Evolutionary conservation across 177 flowering plant genomes (phyloP), one percentile per base, ranked within the genome.

Genomic region (Vitis hybrid): DNA sequence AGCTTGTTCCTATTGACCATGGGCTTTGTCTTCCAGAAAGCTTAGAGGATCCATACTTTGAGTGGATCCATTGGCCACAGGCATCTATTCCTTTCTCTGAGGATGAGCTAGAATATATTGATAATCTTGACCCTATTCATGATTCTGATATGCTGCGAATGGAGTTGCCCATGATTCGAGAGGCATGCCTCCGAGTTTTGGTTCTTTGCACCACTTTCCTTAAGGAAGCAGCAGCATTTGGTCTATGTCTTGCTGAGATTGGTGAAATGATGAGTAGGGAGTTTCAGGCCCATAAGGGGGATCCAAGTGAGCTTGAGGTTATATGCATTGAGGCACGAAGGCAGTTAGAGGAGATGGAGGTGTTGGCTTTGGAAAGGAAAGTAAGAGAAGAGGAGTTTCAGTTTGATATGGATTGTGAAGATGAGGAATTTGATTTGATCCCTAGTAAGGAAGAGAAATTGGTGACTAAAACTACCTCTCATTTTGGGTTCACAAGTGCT

Each of bases 211-310:
- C 82, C 0, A 22, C 73, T 16, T 83, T 83, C 72, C 84, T 83
- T 64, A 83, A 83, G 81, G 79, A 76, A 69, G 84, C 82, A 33
- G 78, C 79, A 5, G 61, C 71, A 16, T 83, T 74, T 71, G 86
- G 86, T 66, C 79, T 81, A 1, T 83, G 84, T 59, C 79, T 83
- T 70, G 76, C 82, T 48, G 84, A 83, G 67, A 81, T 83, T 48
- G 86, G 86, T n/a, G 80, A 77, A 74, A 83, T 83, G 82, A 83
- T 80, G 84, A 81, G 74, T 59, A 76, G 84, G 66, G 86, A 78
- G 65, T 78, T 76, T 64, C 72, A 55, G n/a, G 72, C 75, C 45
- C 70, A 63, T 45, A 81, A 74, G 11, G 86, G 77, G 75, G 82
- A 80, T 60, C 86, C 82, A 1, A 83, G 86, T 72, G 86, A 80